Evolutionary conservation across 495 filamentous ascomycete genomes (phyloP).

Genomic region (Podospora sp.): DNA sequence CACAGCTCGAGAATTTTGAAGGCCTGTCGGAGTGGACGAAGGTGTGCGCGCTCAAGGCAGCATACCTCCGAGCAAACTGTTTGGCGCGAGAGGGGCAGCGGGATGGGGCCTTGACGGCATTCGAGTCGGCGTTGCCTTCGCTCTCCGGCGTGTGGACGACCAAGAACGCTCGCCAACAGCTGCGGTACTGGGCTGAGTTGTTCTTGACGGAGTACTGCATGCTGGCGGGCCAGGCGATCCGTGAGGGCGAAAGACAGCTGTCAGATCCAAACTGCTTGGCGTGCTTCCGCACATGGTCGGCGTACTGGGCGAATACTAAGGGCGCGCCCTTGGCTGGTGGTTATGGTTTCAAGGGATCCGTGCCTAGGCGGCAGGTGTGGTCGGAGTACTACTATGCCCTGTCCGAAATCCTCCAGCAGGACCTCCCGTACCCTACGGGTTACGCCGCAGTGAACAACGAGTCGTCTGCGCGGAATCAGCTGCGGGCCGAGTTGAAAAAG

Average conservation of each 20-base stretch:
- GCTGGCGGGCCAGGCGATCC: slow-evolving; percentile 59
- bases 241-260: slow-evolving; percentile 47
- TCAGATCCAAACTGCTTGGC: slow-evolving; percentile 52
- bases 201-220: slow-evolving; percentile 72
- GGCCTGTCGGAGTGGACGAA: slow-evolving; percentile 69
- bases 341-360: slow-evolving; percentile 48
- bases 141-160: slow-evolving; percentile 51
- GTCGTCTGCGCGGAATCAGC: slow-evolving; percentile 61
- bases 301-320: slow-evolving; percentile 55
- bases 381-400: slow-evolving; percentile 76
- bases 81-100: slow-evolving; percentile 58
- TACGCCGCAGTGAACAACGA: slow-evolving; percentile 41
- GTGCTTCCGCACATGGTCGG: slow-evolving; percentile 65
- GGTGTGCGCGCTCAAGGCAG: slow-evolving; percentile 75
- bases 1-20: slow-evolving; percentile 52
- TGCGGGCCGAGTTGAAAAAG: slow-evolving; percentile 70
- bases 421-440: slow-evolving; percentile 52
- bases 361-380: slow-evolving; percentile 67
- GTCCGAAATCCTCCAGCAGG: slow-evolving; percentile 63
- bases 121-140: slow-evolving; percentile 63
- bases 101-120: slow-evolving; percentile 63
- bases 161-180: slow-evolving; percentile 56
- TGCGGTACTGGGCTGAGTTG: slow-evolving; percentile 76
- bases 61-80: slow-evolving; percentile 74
- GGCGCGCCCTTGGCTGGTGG: slow-evolving; percentile 43